phyloP scores from a whole-genome alignment of 208 protist species.

The Leishmania major region DNA sequence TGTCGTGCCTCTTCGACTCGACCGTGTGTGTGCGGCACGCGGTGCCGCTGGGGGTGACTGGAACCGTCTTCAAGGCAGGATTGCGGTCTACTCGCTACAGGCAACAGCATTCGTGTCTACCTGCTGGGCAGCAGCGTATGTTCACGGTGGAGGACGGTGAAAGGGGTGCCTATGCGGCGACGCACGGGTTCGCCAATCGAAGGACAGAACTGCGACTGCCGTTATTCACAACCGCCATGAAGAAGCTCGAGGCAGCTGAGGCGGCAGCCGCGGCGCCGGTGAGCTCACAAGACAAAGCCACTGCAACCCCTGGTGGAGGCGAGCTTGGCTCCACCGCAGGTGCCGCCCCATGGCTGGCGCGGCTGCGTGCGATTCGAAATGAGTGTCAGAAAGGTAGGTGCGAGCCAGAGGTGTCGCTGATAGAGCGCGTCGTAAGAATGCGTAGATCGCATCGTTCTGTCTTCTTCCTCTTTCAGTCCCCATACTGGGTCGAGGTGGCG shows the following conservation, averaged over 20 bases:
- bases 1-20: conserved; percentile 54
- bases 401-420: not conserved
- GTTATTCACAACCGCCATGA: not conserved
- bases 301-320: not conserved
- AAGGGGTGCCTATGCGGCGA: not conserved
- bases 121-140: not conserved
- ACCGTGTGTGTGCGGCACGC: conserved; percentile 28
- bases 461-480: conserved; percentile 40
- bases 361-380: conserved; percentile 8
- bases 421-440: not conserved
- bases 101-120: conserved; percentile 10
- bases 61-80: conserved; percentile 16
- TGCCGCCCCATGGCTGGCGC: conserved; percentile 19
- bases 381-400: not conserved
- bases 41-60: conserved; percentile 49
- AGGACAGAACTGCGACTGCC: not conserved
- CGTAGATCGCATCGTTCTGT: not conserved
- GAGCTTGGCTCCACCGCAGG: not conserved
- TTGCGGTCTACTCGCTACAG: conserved; percentile 11
- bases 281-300: not conserved
- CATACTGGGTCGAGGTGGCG: conserved; percentile 49
- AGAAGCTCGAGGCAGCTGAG: not conserved
- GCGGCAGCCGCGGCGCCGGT: not conserved
- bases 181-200: not conserved
- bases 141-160: not conserved